Evolutionary conservation across 2,329 filamentous ascomycete species (phyloP).

Genomic region (Thermomyces lanuginosus): DNA sequence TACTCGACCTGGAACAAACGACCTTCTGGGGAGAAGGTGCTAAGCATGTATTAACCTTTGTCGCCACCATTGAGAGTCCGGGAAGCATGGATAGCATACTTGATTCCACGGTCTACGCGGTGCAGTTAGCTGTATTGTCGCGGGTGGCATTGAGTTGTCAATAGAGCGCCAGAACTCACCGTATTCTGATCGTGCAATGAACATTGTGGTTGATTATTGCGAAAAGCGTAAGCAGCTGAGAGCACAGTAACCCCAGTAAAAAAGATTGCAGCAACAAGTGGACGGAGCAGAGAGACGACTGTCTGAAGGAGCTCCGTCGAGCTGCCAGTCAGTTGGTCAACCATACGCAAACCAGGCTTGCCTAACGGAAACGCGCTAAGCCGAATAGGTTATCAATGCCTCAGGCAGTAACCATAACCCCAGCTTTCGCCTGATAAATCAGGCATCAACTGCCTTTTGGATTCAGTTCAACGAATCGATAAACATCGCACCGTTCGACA

Average conservation of each 20-base stretch:
- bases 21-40: conserved; percentile 98
- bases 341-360: conserved; percentile 3
- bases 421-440: too few relatives aligned
- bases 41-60: too few relatives aligned
- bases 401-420: too few relatives aligned
- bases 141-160: conserved; percentile 11
- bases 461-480: too few relatives aligned
- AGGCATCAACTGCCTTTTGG: too few relatives aligned
- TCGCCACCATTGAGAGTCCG: conserved; percentile 11
- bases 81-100: too few relatives aligned
- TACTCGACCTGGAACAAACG: conserved; percentile 99
- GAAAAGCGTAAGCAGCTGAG: neutral
- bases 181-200: conserved; percentile 99
- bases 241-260: too few relatives aligned
- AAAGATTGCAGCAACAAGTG: too few relatives aligned
- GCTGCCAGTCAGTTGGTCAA: conserved; percentile 6
- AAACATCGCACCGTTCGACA: too few relatives aligned
- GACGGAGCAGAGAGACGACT: conserved; percentile 10
- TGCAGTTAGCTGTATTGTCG: conserved; percentile 22
- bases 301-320: conserved; percentile 4
- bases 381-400: too few relatives aligned
- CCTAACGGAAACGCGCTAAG: conserved; percentile 6
- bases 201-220: conserved; percentile 52
- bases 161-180: conserved; percentile 42
- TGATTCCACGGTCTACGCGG: conserved; percentile 79